Evolutionary conservation across 805 yeast species (phyloP).

Genomic region (Diddensiella santjacobensis): DNA sequence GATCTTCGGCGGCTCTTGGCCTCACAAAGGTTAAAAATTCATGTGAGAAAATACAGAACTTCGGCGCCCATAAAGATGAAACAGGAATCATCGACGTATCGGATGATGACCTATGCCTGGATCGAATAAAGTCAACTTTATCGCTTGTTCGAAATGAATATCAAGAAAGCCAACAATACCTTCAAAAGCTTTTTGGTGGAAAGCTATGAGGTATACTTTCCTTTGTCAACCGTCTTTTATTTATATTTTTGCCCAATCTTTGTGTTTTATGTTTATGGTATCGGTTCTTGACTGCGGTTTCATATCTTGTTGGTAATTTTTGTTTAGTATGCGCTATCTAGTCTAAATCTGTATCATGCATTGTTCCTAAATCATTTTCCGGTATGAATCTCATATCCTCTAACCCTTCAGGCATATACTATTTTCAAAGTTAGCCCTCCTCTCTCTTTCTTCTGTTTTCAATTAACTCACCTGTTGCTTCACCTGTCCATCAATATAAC

Average conservation of each 20-base stretch:
- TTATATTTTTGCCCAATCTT: not conserved
- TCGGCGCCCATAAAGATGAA: constrained; percentile 54
- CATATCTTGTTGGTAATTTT: not conserved
- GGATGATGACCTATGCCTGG: constrained; percentile 34
- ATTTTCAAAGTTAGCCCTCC: not conserved
- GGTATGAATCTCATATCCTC: constrained; percentile 48
- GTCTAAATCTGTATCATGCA: constrained; percentile 1
- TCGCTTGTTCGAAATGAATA: constrained; percentile 34
- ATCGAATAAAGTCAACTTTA: constrained; percentile 27
- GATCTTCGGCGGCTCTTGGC: constrained; percentile 93
- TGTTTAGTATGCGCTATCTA: no score
- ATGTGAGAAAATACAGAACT: constrained; percentile 91
- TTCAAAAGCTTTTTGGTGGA: constrained; percentile 28
- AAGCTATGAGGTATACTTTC: not conserved
- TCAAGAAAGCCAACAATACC: constrained; percentile 30
- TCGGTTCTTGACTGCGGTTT: not conserved
- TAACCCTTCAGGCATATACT: constrained; percentile 58
- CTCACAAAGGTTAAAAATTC: constrained; percentile 74
- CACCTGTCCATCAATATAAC: constrained; percentile 66
- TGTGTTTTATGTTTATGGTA: not conserved
- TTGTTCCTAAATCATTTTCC: constrained; percentile 36
- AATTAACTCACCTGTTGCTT: constrained; percentile 43
- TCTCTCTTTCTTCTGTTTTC: no score
- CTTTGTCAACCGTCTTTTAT: not conserved
- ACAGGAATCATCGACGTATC: constrained; percentile 33